Evolutionary conservation across 495 filamentous ascomycete species (phyloP).

Genomic region (Trichoderma gamsii): DNA sequence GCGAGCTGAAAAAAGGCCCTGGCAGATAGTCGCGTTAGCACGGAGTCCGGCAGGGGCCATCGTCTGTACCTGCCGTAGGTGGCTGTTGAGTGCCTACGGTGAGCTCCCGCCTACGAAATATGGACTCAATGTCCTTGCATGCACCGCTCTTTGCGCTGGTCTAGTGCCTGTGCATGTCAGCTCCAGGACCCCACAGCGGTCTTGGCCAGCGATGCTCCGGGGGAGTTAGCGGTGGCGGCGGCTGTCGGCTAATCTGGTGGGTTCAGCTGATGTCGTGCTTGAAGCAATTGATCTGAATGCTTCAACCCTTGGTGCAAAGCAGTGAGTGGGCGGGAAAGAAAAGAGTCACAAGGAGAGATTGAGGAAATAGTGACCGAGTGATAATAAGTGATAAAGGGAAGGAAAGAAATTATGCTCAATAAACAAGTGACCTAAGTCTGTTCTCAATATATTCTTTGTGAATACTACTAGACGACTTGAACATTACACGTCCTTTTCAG

Average conservation of each 20-base stretch:
- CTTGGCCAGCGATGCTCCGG: not conserved
- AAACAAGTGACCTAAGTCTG: too few relatives aligned
- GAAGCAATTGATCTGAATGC: too few relatives aligned
- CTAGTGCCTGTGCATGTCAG: not conserved
- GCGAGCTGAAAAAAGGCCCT: not conserved
- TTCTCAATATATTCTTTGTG: too few relatives aligned
- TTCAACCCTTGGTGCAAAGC: too few relatives aligned
- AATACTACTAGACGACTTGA: not conserved
- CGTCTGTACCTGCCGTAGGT: slow-evolving; percentile 20
- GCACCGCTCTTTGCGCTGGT: too few relatives aligned
- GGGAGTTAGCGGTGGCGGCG: not conserved
- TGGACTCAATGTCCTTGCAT: not conserved
- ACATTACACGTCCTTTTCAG: not conserved
- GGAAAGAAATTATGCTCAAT: too few relatives aligned
- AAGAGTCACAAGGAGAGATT: too few relatives aligned
- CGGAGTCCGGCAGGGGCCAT: not conserved
- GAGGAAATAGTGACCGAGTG: too few relatives aligned
- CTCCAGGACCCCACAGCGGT: not conserved
- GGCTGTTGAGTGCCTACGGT: not conserved
- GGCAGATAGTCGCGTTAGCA: not conserved
- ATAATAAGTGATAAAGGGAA: too few relatives aligned
- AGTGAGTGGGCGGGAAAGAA: too few relatives aligned
- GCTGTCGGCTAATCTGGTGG: not conserved
- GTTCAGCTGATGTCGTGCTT: too few relatives aligned
- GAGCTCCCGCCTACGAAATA: not conserved